Percentiles rank a stretch among this genome's conserved stretches.
phyloP scores from a whole-genome alignment of 2,329 filamentous ascomycete genomes.

The Paecilomyces variotii region DNA sequence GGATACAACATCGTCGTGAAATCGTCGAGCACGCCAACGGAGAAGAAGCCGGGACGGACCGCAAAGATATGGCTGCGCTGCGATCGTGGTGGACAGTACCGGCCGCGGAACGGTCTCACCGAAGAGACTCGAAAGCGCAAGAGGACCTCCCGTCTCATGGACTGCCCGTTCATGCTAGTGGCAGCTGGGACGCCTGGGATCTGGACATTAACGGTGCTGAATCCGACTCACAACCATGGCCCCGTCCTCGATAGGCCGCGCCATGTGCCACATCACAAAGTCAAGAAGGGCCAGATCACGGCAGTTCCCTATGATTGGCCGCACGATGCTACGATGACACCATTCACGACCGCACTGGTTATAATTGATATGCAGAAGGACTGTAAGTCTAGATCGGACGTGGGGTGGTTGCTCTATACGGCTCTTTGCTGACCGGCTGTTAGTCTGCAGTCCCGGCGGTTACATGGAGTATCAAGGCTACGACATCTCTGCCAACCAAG shows the following conservation, averaged over 20 bases:
- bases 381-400: constrained; percentile 24
- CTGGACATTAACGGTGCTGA: constrained; percentile 35
- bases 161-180: constrained; percentile 38
- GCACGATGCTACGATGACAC: constrained; percentile 36
- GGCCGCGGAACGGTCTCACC: constrained; percentile 37
- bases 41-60: constrained; percentile 37
- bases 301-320: constrained; percentile 40
- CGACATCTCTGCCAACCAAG: constrained; percentile 32
- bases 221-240: constrained; percentile 36
- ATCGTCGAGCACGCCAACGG: constrained; percentile 38
- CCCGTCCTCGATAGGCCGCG: constrained; percentile 34
- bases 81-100: constrained; percentile 38
- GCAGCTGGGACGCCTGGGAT: constrained; percentile 37
- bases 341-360: constrained; percentile 39
- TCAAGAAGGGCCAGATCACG: constrained; percentile 36
- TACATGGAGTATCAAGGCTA: constrained; percentile 40
- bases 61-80: constrained; percentile 39
- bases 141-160: constrained; percentile 36
- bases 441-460: constrained; percentile 37
- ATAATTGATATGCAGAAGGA: constrained; percentile 44
- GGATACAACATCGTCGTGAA: constrained; percentile 40
- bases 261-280: constrained; percentile 32
- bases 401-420: background rate
- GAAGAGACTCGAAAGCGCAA: constrained; percentile 38
- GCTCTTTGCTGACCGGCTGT: constrained; percentile 3